A percentile compares a stretch with the other conserved stretches of the same genome.
These are phyloP conservation scores for Inonotus obliquus DNA, from an alignment of 1,284 basidiomycete genomes.

Conservation along the genomic window DNA sequence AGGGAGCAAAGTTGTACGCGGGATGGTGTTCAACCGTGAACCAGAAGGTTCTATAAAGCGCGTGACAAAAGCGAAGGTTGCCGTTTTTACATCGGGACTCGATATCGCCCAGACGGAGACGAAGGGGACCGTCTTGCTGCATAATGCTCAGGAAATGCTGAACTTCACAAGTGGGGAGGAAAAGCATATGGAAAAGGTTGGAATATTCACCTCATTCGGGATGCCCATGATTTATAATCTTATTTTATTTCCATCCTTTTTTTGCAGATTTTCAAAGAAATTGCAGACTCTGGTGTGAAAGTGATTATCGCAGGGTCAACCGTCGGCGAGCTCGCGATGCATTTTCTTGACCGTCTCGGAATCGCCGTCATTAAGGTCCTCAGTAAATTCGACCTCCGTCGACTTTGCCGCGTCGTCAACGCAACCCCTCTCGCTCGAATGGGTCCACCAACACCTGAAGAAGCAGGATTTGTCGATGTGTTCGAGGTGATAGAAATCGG, in stretches of 20 bases:
- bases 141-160: slow-evolving; percentile 94
- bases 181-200: slow-evolving; percentile 88
- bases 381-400: slow-evolving; percentile 96
- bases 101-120: slow-evolving; percentile 98
- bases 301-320: slow-evolving; percentile 91
- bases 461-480: slow-evolving; percentile 91
- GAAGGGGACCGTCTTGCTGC: slow-evolving; percentile 96
- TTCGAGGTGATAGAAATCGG: slow-evolving; percentile 97
- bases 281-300: slow-evolving; percentile 93
- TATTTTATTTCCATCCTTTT: background rate
- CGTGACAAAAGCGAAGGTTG: slow-evolving; percentile 81
- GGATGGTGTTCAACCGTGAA: slow-evolving; percentile 98
- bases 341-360: slow-evolving; percentile 92
- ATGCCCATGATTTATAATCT: background rate
- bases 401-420: slow-evolving; percentile 91
- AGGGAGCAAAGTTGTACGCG: slow-evolving; percentile 85
- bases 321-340: slow-evolving; percentile 93
- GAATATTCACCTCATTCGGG: too few species aligned
- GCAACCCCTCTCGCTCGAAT: slow-evolving; percentile 95
- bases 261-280: slow-evolving; percentile 88
- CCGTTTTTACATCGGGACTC: slow-evolving; percentile 89
- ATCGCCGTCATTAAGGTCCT: slow-evolving; percentile 97
- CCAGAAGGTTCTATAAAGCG: slow-evolving; percentile 91
- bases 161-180: slow-evolving; percentile 97
- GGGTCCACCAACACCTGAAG: slow-evolving; percentile 94